Conservation (phyloP, 257 asterid species). For the Nicotiana tabacum region DNA sequence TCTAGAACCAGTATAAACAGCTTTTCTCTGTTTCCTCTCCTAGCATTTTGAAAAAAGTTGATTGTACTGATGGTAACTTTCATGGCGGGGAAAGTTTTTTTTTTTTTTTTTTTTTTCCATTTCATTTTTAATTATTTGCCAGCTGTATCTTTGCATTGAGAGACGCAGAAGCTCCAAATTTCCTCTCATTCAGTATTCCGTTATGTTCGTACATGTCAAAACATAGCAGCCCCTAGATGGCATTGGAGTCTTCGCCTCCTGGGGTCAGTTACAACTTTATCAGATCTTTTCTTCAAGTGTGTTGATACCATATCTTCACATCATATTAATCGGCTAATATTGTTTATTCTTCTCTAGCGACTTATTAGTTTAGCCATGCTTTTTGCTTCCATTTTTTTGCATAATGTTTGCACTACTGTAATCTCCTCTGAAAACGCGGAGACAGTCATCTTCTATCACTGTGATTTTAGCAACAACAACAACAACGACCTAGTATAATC, state of each 20-base stretch:
- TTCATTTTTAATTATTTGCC: neutral
- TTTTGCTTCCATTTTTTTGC: neutral
- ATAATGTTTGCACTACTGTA: neutral
- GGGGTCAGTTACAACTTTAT: neutral
- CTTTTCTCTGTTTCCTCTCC: neutral
- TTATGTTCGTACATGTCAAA: neutral
- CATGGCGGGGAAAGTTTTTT: neutral
- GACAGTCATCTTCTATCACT: neutral
- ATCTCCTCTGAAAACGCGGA: neutral
- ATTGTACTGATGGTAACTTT: neutral
- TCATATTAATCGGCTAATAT: neutral
- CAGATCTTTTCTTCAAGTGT: neutral
- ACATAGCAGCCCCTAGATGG: neutral
- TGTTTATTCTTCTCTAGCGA: neutral
- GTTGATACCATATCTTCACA: neutral
- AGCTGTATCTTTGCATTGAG: neutral
- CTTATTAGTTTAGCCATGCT: neutral
- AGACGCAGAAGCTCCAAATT: neutral
- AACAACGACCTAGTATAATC: too few species aligned
- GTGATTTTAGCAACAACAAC: neutral
- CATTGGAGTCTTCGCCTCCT: neutral
- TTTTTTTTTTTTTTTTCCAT: neutral
- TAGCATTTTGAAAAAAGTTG: neutral
- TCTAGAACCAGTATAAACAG: constrained; percentile 7
- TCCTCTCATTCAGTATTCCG: neutral